Evolutionary conservation across 495 filamentous ascomycete species (phyloP).

Genomic region (Wilcoxina mikolae): DNA sequence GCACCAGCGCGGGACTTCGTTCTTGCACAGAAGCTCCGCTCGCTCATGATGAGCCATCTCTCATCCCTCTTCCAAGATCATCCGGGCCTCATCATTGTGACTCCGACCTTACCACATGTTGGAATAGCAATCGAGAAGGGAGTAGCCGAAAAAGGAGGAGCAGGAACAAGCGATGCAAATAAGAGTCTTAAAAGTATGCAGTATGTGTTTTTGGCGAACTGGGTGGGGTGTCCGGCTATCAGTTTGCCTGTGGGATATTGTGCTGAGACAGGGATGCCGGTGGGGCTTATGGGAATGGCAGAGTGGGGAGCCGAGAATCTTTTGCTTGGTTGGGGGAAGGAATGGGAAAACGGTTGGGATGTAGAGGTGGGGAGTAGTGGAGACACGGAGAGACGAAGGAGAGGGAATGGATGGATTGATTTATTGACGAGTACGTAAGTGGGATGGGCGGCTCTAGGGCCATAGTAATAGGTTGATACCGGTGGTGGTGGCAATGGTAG

Average conservation of each 20-base stretch:
- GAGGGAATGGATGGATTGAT: constrained; percentile 2
- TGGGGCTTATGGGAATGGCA: constrained; percentile 79
- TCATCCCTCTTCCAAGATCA: constrained; percentile 53
- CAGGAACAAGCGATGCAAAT: constrained; percentile 62
- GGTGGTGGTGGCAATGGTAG: no score
- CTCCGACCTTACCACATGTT: constrained; percentile 60
- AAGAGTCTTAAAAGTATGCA: constrained; percentile 62
- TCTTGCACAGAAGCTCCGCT: constrained; percentile 57
- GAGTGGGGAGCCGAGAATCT: constrained; percentile 81
- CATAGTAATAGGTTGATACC: no score
- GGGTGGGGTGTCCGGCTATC: constrained; percentile 65
- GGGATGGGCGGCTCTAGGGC: not conserved
- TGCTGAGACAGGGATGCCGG: constrained; percentile 41
- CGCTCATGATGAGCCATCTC: constrained; percentile 70
- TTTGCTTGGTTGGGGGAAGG: constrained; percentile 57
- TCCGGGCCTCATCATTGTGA: constrained; percentile 64
- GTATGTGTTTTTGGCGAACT: constrained; percentile 80
- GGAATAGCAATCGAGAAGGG: constrained; percentile 53
- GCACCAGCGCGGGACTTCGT: constrained; percentile 57
- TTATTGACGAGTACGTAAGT: not conserved
- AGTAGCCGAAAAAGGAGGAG: constrained; percentile 35
- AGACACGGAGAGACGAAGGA: not conserved
- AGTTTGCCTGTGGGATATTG: constrained; percentile 59
- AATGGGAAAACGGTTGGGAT: constrained; percentile 39
- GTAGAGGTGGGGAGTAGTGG: not conserved